These are phyloP conservation scores for Teunomyces lycoperdinae DNA, from an alignment of 805 yeast species.

Conservation along the genomic window DNA sequence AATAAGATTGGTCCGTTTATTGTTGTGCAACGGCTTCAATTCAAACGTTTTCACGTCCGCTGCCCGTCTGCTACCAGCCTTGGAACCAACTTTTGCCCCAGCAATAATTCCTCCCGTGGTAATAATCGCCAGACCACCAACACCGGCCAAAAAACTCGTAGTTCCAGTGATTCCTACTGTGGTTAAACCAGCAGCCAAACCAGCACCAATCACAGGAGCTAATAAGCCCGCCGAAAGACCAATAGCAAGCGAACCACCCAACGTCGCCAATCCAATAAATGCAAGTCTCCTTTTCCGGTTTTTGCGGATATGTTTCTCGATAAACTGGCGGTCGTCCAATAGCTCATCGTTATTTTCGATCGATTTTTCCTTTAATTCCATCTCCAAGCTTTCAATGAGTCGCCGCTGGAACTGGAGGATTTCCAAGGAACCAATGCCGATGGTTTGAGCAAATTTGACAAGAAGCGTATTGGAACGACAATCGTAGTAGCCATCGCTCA, in stretches of 20 bases:
- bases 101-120: constrained; percentile 88
- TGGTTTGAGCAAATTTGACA: constrained; percentile 57
- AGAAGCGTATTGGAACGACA: constrained; percentile 83
- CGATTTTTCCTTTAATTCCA: constrained; percentile 53
- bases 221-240: constrained; percentile 93
- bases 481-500: constrained; percentile 86
- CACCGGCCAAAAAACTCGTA: constrained; percentile 87
- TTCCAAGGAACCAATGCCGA: constrained; percentile 64
- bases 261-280: constrained; percentile 90
- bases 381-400: constrained; percentile 84
- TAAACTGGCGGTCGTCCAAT: constrained; percentile 72
- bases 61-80: constrained; percentile 81
- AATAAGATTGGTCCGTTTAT: constrained; percentile 80
- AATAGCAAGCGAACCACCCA: constrained; percentile 91
- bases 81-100: constrained; percentile 86
- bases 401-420: constrained; percentile 86
- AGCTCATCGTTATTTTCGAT: constrained; percentile 68
- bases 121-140: constrained; percentile 93
- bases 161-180: constrained; percentile 96
- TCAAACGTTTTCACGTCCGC: constrained; percentile 95
- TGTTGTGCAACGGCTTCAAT: constrained; percentile 87
- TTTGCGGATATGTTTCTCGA: constrained; percentile 68
- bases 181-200: constrained; percentile 93
- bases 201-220: constrained; percentile 98
- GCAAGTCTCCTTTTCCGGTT: constrained; percentile 67